Evolutionary conservation across 2,329 filamentous ascomycete genomes (phyloP), one percentile per base, ranked within the genome.

Genomic region (Penicillium griseofulvum): DNA sequence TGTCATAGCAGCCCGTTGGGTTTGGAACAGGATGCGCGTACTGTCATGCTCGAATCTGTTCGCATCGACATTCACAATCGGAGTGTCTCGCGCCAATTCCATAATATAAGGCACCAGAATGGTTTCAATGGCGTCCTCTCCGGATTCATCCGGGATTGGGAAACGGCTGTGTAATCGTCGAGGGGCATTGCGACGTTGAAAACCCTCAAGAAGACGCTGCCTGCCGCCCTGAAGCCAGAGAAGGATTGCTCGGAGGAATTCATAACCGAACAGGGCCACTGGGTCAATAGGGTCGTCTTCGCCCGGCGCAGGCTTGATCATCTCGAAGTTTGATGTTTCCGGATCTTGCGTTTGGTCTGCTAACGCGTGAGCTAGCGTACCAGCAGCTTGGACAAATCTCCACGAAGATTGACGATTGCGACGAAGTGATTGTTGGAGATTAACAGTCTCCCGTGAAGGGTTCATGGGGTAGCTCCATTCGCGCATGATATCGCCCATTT

Each of bases 181-280:
- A 58, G 76, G 68, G 24, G 69, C 65, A 4, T 72, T 68, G 26
- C 75, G 71, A 49, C 76, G 73, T 38, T 80, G 81, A 67, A 87
- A 87, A 0, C 81, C 83, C 55, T 81, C 75, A 2, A 86, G 67
- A 10, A 87, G 68, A 28, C 77, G 77, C 9, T 78, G 74, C 14
- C 82, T 72, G 10, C 85, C 85, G 33, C 82, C 83, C 52, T 84
- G 81, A 2, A 87, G 71, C 82, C 84, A 87, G 1, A 87, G 73
- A 2, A 85, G 65, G 41, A 87, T 84, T 1, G 84, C 83, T 65
- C 83, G 85, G 26, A 87, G 62, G 61, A 87, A 87, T 60, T 87
- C 84, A 61, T 86, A 86, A n/a, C 78, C 78, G 65, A 87, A 87
- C 14, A 80, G 79, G 42, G 83, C 77, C 19, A 76, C 71, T 8